A percentile compares a stretch with the other conserved stretches of the same genome.
phyloP scores from a whole-genome alignment of 2,329 filamentous ascomycete species.

The Penicillium hesseltinei region DNA sequence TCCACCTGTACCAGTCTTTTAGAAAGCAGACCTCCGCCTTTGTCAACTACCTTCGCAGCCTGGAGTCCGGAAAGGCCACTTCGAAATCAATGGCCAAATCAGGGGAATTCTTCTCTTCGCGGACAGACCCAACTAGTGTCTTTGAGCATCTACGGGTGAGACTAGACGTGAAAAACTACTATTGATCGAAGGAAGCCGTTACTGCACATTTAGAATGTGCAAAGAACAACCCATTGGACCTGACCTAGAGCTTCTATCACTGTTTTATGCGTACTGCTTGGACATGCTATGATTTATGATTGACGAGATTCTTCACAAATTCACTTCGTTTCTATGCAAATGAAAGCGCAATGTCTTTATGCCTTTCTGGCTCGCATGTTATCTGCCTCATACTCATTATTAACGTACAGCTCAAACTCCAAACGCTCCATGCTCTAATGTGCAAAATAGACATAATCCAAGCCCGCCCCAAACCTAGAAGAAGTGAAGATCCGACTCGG shows the following conservation, averaged over 20 bases:
- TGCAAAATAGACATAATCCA: neutral
- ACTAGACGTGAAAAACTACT: slow-evolving; percentile 71
- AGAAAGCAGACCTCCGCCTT: slow-evolving; percentile 72
- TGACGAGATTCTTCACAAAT: neutral
- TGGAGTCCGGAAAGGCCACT: slow-evolving; percentile 63
- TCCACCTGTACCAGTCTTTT: slow-evolving; percentile 62
- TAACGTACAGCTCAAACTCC: neutral
- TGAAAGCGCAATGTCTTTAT: neutral
- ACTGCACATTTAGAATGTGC: neutral
- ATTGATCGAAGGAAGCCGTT: slow-evolving; percentile 36
- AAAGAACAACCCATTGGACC: no score
- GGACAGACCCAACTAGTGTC: slow-evolving; percentile 53
- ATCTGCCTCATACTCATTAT: neutral
- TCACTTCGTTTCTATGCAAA: neutral
- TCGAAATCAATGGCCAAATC: slow-evolving; percentile 32
- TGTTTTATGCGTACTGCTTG: neutral
- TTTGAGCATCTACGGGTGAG: slow-evolving; percentile 67
- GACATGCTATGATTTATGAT: slow-evolving; percentile 9
- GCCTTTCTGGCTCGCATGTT: neutral
- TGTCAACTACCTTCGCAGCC: slow-evolving; percentile 65
- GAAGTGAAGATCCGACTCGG: slow-evolving; percentile 69
- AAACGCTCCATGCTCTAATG: neutral
- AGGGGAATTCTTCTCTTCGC: slow-evolving; percentile 28
- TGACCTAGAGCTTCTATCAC: neutral
- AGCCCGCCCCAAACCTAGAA: slow-evolving; percentile 52